Conservation (phyloP, 768 basidiomycete genomes). For the Podaxis sp. region DNA sequence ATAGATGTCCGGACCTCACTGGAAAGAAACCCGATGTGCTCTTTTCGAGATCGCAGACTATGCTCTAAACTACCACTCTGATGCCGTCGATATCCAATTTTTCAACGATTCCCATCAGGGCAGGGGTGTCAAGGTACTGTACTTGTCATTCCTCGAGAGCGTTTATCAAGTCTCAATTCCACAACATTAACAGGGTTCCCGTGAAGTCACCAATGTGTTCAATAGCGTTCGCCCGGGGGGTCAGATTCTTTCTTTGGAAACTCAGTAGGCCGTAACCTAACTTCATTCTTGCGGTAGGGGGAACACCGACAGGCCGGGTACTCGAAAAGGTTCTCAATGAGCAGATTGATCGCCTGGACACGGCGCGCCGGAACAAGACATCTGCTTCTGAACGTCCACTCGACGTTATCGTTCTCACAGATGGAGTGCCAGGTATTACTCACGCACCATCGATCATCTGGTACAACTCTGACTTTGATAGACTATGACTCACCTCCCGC, state of each 20-base stretch:
- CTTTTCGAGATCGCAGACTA: slow-evolving; percentile 28
- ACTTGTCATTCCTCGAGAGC: not conserved
- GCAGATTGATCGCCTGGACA: slow-evolving; percentile 23
- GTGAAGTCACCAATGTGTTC: slow-evolving; percentile 21
- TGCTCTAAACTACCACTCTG: slow-evolving; percentile 24
- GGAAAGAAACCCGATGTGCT: slow-evolving; percentile 26
- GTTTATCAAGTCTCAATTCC: not conserved
- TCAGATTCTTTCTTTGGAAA: not conserved
- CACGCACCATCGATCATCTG: not conserved
- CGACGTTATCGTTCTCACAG: slow-evolving; percentile 33
- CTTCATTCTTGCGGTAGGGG: slow-evolving; percentile 16
- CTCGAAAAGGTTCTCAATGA: slow-evolving; percentile 17
- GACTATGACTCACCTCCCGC: slow-evolving; percentile 10
- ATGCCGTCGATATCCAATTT: slow-evolving; percentile 26
- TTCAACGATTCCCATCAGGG: slow-evolving; percentile 20
- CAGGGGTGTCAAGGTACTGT: slow-evolving; percentile 6
- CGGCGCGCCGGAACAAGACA: slow-evolving; percentile 10
- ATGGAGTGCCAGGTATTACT: slow-evolving; percentile 27
- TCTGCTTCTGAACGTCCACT: slow-evolving; percentile 27
- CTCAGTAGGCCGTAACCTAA: not conserved
- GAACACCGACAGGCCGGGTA: slow-evolving; percentile 28
- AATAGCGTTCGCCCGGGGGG: slow-evolving; percentile 18
- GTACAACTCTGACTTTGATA: not conserved
- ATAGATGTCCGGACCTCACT: slow-evolving; percentile 21
- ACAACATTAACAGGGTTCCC: slow-evolving; percentile 16